Evolutionary conservation across 2,329 filamentous ascomycete species (phyloP).

Genomic region (Pseudogymnoascus sp.): DNA sequence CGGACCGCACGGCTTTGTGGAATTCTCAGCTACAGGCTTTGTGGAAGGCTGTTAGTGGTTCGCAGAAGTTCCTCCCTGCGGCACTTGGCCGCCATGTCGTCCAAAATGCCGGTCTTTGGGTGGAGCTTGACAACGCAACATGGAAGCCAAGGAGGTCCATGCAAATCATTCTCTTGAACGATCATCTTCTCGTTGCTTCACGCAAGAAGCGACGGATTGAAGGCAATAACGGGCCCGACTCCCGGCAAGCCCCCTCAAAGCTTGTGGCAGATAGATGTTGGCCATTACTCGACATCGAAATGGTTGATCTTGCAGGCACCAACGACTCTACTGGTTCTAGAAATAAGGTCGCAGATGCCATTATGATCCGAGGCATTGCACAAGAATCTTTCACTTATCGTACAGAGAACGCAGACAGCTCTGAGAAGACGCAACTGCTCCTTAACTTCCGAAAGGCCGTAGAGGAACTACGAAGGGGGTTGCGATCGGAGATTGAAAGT

Average conservation of each 20-base stretch:
- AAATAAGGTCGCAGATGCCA: conserved; percentile 70
- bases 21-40: conserved; percentile 68
- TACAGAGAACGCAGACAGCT: conserved; percentile 70
- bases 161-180: conserved; percentile 87
- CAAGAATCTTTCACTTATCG: conserved; percentile 92
- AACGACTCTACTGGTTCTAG: conserved; percentile 48
- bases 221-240: conserved; percentile 42
- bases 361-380: conserved; percentile 80
- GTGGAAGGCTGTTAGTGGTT: conserved; percentile 96
- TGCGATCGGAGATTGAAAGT: conserved; percentile 80
- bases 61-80: conserved; percentile 91
- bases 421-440: conserved; percentile 72
- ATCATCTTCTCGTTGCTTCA: conserved; percentile 84
- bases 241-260: conserved; percentile 52
- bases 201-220: conserved; percentile 88
- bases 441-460: conserved; percentile 88
- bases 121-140: conserved; percentile 93
- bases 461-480: conserved; percentile 78
- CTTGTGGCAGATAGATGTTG: conserved; percentile 91
- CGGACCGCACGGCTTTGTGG: conserved; percentile 59
- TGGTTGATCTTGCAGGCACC: conserved; percentile 74
- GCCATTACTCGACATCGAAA: conserved; percentile 85
- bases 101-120: conserved; percentile 86
- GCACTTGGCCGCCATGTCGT: conserved; percentile 87
- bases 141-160: conserved; percentile 89